A percentile compares a stretch with the other conserved stretches of the same genome.
Conservation (phyloP, 441 rosid species). For the Corymbia citriodora region DNA sequence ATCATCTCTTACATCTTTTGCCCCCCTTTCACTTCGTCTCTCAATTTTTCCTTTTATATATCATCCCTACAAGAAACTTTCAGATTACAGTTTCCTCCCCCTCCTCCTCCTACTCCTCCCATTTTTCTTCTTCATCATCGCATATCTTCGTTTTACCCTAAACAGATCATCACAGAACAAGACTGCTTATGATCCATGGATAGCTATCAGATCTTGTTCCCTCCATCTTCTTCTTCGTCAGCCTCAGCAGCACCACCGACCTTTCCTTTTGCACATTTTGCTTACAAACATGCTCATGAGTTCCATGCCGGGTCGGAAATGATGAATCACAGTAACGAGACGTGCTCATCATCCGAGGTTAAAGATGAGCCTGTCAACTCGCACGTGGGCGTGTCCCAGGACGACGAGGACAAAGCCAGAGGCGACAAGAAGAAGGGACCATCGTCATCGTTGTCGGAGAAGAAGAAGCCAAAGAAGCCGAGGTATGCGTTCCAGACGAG, state of each 20-base stretch:
- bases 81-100: neutral
- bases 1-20: neutral
- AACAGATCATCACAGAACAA: neutral
- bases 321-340: neutral
- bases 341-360: neutral
- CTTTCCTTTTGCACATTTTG: neutral
- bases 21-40: neutral
- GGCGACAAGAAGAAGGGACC: neutral
- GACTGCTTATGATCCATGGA: neutral
- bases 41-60: neutral
- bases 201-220: neutral
- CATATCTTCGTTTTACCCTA: neutral
- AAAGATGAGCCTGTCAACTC: neutral
- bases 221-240: neutral
- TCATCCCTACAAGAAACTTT: neutral
- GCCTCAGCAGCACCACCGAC: neutral
- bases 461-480: neutral
- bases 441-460: neutral
- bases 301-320: neutral
- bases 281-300: neutral
- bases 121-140: neutral
- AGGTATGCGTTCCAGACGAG: conserved; percentile 6
- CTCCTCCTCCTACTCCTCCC: neutral
- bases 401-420: neutral
- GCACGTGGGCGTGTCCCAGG: neutral